Conservation (phyloP, 2,329 filamentous ascomycete genomes). For the Gaeumannomyces tritici region DNA sequence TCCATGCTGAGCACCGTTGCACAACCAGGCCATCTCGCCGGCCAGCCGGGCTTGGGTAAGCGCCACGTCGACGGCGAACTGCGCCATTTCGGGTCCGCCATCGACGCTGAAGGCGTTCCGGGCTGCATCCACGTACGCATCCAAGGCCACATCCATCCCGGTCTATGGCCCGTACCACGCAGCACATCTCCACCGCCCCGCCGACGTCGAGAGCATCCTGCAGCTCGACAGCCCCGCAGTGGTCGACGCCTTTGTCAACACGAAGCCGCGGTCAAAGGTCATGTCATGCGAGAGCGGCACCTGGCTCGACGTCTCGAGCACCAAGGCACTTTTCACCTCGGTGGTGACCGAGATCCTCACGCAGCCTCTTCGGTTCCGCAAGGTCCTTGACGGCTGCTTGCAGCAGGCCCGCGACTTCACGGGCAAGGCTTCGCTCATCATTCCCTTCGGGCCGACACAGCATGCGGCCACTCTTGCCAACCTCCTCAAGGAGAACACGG, state of each 20-base stretch:
- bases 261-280: slow-evolving; percentile 34
- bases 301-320: slow-evolving; percentile 28
- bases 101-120: slow-evolving; percentile 31
- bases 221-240: slow-evolving; percentile 29
- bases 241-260: slow-evolving; percentile 26
- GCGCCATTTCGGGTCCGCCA: slow-evolving; percentile 47
- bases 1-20: slow-evolving; percentile 4
- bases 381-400: slow-evolving; percentile 37
- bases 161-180: slow-evolving; percentile 50
- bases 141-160: slow-evolving; percentile 36
- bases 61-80: slow-evolving; percentile 34
- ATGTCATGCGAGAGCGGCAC: slow-evolving; percentile 40
- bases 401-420: slow-evolving; percentile 28
- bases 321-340: slow-evolving; percentile 28
- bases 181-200: slow-evolving; percentile 35
- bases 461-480: slow-evolving; percentile 35
- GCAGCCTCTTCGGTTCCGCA: slow-evolving; percentile 36
- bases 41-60: slow-evolving; percentile 44
- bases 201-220: slow-evolving; percentile 35
- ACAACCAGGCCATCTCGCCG: slow-evolving; percentile 26
- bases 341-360: slow-evolving; percentile 40
- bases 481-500: slow-evolving; percentile 29
- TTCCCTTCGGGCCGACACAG: slow-evolving; percentile 40
- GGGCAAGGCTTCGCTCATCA: slow-evolving; percentile 31
- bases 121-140: slow-evolving; percentile 16